Base-by-base conservation (phyloP, 2,329 filamentous ascomycete genomes). In the Cercospora canescens region DNA sequence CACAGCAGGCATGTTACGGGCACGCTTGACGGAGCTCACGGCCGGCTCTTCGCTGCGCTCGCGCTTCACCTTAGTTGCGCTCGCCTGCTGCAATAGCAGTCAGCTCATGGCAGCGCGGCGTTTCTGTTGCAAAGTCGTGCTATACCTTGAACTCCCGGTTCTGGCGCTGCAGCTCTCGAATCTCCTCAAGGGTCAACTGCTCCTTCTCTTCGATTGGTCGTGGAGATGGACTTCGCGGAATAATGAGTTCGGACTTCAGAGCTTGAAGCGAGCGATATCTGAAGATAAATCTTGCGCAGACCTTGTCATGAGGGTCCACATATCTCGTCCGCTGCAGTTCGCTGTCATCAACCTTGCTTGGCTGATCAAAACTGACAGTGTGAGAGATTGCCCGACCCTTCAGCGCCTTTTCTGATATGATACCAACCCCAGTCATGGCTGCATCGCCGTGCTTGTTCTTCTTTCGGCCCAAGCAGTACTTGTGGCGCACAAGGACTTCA, bases 381-480 rank as follows among this genome's bases (percentile, higher is more conserved):
- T 73, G 70, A 0, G 71, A 70, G 4, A 73, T n/a, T 6, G 69
- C 60, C 30, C 64, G 60, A 0, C 70, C 72, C 30, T 72, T 72
- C n/a, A 71, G 14, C 6, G 61, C 65, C 37, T 71, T 73, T 52
- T 73, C 69, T 1, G 70, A 63, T 12, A 73, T 26, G 16, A 35
- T 32, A 39, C 62, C 66, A 1, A 66, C n/a, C 21, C 3, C 24
- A 5, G 35, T 34, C 28, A n/a, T n/a, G n/a, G 54, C 18, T 14
- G 41, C 30, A 14, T 48, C n/a, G 21, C 28, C 16, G 12, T 14
- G 12, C 48, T 45, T 14, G 39, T n/a, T n/a, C n/a, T n/a, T n/a
- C n/a, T n/a, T n/a, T n/a, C n/a, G n/a, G n/a, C n/a, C n/a, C 26
- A 52, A 4, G 6, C 8, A 11, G 9, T 39, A 37, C 18, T 37